These are phyloP conservation scores for Hanseniaspora uvarum DNA, from an alignment of 1,139 yeast species.

Conservation along the genomic window DNA sequence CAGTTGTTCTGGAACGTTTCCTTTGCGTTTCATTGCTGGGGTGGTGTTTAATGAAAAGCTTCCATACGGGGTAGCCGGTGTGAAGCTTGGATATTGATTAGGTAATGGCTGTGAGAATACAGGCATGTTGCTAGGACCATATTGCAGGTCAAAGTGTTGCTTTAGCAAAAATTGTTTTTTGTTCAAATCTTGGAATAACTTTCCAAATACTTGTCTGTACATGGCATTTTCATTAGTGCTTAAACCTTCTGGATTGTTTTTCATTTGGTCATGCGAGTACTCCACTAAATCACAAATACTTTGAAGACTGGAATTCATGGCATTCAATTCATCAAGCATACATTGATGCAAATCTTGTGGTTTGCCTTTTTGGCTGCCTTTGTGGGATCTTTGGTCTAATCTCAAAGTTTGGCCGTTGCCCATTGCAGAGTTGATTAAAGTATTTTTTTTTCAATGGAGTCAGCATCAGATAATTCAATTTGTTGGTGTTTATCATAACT, in stretches of 20 bases:
- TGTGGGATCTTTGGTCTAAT: background rate
- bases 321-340: constrained; percentile 6
- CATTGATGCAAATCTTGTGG: background rate
- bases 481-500: background rate
- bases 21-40: background rate
- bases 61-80: constrained; percentile 4
- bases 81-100: background rate
- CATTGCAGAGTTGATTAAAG: background rate
- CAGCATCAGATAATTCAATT: background rate
- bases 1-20: background rate
- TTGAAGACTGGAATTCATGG: constrained; percentile 8
- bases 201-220: constrained; percentile 5
- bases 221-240: background rate
- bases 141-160: constrained; percentile 7
- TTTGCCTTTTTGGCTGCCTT: background rate
- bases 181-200: background rate
- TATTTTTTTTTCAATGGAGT: background rate
- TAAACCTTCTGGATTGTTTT: background rate
- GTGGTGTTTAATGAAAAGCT: constrained; percentile 2
- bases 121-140: background rate
- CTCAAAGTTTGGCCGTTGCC: background rate
- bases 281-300: constrained; percentile 11
- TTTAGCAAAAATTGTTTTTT: background rate
- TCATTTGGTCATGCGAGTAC: background rate
- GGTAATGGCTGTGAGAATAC: background rate